Evolutionary conservation across 768 basidiomycete species (phyloP), one percentile per base, ranked within the genome.

Genomic region (Pseudohyphozyma bogoriensis): DNA sequence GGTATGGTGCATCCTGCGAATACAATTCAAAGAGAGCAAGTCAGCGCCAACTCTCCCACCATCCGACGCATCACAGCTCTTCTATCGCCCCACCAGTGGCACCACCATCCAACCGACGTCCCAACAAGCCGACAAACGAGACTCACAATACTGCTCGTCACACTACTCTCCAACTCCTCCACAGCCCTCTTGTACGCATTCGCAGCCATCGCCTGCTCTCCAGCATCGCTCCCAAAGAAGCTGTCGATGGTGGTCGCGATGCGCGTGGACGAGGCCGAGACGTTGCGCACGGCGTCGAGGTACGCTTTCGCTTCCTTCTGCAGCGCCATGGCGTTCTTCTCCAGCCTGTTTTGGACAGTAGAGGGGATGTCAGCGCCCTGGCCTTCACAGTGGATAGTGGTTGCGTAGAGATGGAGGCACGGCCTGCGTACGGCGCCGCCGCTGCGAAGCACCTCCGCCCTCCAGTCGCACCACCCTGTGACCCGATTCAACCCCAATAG

Each of bases 301-400:
- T 95, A 99, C 0, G 80, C 82, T 78, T 97, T 99, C 71, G 86
- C 86, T 64, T 96, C 91, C 74, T 93, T 96, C 76, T 97, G 95
- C 49, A 99, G 75, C 11, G 81, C 81, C 71, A 85, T 85, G 57
- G 87, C 86, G 79, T 97, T 93, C 78, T 96, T 99, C 81, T 99
- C 93, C 74, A 86, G 89, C 35, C 93, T 96, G 68, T 50, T 33
- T 31, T 28, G 10, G 47, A 32, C 11, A 9, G 47, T 29, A 50
- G 28, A 12, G 12, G 11, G 47, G 29, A 4, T 11, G 9, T 18
- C 20, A 18, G 20, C 40, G 40, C 20, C 40, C 4, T 42, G 40
- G 15, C 40, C 40, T 42, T 18, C 20, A 16, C 40, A n/a, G 40
- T 42, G 40, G 40, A 42, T 42, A n/a, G 20, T 42, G n/a, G n/a